These are phyloP conservation scores for Botrytis porri DNA, from an alignment of 2,329 filamentous ascomycete genomes.

Conservation along the genomic window DNA sequence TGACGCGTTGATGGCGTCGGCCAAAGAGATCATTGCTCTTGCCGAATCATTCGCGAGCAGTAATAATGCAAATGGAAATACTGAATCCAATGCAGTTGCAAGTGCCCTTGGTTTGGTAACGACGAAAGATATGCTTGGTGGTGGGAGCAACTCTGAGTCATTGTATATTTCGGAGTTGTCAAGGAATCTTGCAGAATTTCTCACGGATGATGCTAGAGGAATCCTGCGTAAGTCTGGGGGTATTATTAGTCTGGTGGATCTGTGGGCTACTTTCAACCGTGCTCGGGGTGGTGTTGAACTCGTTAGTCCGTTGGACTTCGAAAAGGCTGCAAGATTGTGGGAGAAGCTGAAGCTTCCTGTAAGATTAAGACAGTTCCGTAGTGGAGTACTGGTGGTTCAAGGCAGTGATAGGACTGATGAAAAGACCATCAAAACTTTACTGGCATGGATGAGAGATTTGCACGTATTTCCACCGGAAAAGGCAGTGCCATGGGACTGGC, in stretches of 20 bases:
- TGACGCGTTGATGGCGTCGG: slow-evolving; percentile 94
- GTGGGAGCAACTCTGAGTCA: slow-evolving; percentile 70
- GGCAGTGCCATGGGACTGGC: slow-evolving; percentile 74
- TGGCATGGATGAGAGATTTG: slow-evolving; percentile 74
- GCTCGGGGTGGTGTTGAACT: slow-evolving; percentile 91
- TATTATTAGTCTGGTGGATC: slow-evolving; percentile 83
- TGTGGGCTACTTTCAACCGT: slow-evolving; percentile 94
- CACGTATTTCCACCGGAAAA: slow-evolving; percentile 62
- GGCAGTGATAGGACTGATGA: slow-evolving; percentile 85
- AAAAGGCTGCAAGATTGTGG: slow-evolving; percentile 85
- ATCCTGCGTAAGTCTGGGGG: slow-evolving; percentile 78
- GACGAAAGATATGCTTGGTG: slow-evolving; percentile 87
- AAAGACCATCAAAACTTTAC: slow-evolving; percentile 74
- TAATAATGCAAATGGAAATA: slow-evolving; percentile 53
- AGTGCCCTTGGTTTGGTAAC: slow-evolving; percentile 85
- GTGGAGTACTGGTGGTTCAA: slow-evolving; percentile 91
- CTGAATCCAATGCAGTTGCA: slow-evolving; percentile 71
- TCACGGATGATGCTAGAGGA: slow-evolving; percentile 79
- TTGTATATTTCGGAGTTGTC: slow-evolving; percentile 87
- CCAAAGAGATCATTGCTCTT: slow-evolving; percentile 91
- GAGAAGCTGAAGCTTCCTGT: slow-evolving; percentile 83
- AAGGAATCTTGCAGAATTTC: slow-evolving; percentile 80
- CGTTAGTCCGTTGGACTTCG: slow-evolving; percentile 86
- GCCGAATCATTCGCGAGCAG: slow-evolving; percentile 79
- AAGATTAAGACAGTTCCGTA: slow-evolving; percentile 83